Conservation (phyloP, 1,139 yeast genomes). For the Magnusiomyces clavatus region DNA sequence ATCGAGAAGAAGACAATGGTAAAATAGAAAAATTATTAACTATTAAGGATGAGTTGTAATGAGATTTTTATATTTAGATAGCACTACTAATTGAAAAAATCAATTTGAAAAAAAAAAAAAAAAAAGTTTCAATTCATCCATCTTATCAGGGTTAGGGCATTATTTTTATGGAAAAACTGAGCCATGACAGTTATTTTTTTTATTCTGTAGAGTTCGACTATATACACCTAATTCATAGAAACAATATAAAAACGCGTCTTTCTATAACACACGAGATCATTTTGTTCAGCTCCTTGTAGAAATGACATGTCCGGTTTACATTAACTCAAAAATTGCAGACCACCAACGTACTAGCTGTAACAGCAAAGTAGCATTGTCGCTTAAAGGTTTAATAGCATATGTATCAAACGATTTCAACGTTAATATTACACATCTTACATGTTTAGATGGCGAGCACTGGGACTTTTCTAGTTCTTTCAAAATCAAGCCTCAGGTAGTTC, state of each 20-base stretch:
- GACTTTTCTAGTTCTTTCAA: conserved; percentile 49
- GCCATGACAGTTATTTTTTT: too few relatives aligned
- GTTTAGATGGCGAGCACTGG: conserved; percentile 60
- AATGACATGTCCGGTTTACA: not conserved
- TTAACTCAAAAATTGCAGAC: not conserved
- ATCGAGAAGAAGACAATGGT: not conserved
- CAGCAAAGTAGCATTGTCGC: conserved; percentile 55
- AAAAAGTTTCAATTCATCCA: too few relatives aligned
- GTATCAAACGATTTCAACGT: conserved; percentile 35
- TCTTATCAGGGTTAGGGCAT: too few relatives aligned
- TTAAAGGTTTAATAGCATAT: conserved; percentile 61
- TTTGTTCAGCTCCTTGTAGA: too few relatives aligned
- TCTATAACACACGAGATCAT: too few relatives aligned
- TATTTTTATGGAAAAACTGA: too few relatives aligned
- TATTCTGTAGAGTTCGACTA: too few relatives aligned
- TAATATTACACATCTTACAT: conserved; percentile 52
- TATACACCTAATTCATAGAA: too few relatives aligned
- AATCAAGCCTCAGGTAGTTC: conserved; percentile 18
- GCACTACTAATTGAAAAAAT: too few relatives aligned
- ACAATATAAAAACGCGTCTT: too few relatives aligned
- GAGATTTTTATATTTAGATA: not conserved
- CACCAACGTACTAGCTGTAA: conserved; percentile 1
- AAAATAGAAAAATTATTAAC: not conserved
- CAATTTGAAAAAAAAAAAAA: too few relatives aligned
- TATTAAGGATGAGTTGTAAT: conserved; percentile 3